These are phyloP conservation scores for Lagerstroemia speciosa DNA, from an alignment of 345 rosid genomes.

Conservation along the genomic window DNA sequence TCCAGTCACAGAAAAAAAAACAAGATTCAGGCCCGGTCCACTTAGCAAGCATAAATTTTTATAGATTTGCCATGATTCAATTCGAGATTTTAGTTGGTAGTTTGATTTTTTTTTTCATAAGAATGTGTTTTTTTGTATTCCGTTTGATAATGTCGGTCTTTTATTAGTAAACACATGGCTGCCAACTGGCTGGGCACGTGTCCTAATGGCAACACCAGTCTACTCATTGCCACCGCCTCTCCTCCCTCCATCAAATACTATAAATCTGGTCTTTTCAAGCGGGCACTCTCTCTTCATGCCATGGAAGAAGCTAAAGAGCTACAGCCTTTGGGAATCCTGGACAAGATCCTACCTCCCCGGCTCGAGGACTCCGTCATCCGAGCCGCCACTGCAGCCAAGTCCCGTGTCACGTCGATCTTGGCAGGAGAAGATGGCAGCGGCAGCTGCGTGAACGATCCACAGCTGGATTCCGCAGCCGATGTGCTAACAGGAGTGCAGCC, in stretches of 20 bases:
- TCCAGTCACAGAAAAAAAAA: too few species aligned
- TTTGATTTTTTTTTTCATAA: too few species aligned
- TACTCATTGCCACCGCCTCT: background rate
- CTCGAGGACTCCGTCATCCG: constrained; percentile 52
- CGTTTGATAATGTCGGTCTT: too few species aligned
- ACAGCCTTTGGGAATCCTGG: constrained; percentile 21
- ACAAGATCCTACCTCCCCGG: constrained; percentile 43
- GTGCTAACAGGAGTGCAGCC: constrained; percentile 12
- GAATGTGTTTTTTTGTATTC: too few species aligned
- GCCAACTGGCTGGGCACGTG: too few species aligned
- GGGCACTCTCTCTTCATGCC: too few species aligned
- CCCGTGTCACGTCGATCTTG: constrained; percentile 42
- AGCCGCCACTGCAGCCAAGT: constrained; percentile 52
- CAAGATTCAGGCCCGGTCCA: too few species aligned
- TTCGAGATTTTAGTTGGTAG: too few species aligned
- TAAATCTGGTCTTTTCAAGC: too few species aligned
- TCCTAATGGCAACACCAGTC: background rate
- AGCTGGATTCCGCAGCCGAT: constrained; percentile 8
- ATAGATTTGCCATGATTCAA: too few species aligned
- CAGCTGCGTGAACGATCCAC: constrained; percentile 11
- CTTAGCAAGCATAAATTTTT: too few species aligned
- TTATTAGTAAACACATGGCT: too few species aligned
- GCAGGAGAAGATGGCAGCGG: constrained; percentile 19
- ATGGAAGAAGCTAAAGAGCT: constrained; percentile 7
- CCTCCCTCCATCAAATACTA: background rate